Evolutionary conservation across 1,284 basidiomycete species (phyloP).

Genomic region (Moesziomyces parantarcticus): DNA sequence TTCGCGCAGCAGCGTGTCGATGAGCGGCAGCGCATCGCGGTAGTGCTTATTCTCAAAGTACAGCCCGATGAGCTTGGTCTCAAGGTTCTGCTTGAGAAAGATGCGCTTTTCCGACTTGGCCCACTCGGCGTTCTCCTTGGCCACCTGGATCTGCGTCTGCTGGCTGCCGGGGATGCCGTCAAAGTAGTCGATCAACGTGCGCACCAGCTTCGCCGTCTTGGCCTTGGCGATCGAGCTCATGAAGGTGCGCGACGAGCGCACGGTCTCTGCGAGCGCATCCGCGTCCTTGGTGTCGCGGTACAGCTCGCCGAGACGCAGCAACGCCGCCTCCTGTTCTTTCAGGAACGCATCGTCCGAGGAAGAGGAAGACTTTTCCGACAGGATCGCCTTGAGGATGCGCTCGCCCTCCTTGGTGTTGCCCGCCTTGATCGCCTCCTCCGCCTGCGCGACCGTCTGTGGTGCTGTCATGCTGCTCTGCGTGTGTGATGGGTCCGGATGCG

Average conservation of each 20-base stretch:
- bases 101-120: conserved; percentile 90
- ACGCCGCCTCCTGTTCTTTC: conserved; percentile 84
- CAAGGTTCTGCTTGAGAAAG: conserved; percentile 92
- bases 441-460: conserved; percentile 57
- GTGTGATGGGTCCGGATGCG: not conserved
- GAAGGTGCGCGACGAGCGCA: conserved; percentile 86
- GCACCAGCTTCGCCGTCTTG: conserved; percentile 90
- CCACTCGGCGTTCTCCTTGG: conserved; percentile 92
- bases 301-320: conserved; percentile 86
- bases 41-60: conserved; percentile 83
- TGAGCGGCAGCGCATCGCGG: conserved; percentile 82
- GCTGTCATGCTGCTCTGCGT: conserved; percentile 21
- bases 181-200: conserved; percentile 92
- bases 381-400: conserved; percentile 60
- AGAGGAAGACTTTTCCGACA: conserved; percentile 36
- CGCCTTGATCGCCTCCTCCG: conserved; percentile 57
- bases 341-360: conserved; percentile 74
- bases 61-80: conserved; percentile 85
- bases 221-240: conserved; percentile 96
- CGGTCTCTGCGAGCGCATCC: conserved; percentile 84
- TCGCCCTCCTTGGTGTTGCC: conserved; percentile 55
- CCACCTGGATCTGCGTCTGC: conserved; percentile 83
- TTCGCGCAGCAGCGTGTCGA: conserved; percentile 86
- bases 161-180: conserved; percentile 79
- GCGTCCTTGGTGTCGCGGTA: conserved; percentile 88